A percentile compares a stretch with the other conserved stretches of the same genome.
Conservation (phyloP, 1,284 basidiomycete genomes). For the Cerioporus squamosus region DNA sequence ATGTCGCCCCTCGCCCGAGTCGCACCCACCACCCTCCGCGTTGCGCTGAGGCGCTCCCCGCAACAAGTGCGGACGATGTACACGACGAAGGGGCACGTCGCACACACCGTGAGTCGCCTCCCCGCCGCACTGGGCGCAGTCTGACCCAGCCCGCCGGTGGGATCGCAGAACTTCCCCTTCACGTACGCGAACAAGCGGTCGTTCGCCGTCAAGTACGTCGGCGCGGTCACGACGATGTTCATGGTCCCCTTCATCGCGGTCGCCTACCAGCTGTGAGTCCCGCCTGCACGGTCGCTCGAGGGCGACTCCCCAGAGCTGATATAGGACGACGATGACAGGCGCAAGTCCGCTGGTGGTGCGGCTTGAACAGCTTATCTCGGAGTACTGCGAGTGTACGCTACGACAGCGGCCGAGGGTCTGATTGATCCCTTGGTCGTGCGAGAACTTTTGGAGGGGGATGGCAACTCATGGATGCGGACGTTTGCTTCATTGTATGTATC, state of each 20-base stretch:
- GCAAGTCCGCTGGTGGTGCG: slow-evolving; percentile 25
- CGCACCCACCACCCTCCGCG: slow-evolving; percentile 16
- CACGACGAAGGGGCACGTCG: slow-evolving; percentile 16
- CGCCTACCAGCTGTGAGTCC: slow-evolving; percentile 34
- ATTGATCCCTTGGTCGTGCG: background rate
- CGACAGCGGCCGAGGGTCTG: slow-evolving; percentile 26
- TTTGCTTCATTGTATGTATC: too few relatives aligned
- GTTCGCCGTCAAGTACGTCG: slow-evolving; percentile 30
- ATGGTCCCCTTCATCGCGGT: slow-evolving; percentile 34
- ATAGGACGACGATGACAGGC: slow-evolving; percentile 22
- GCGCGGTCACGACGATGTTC: slow-evolving; percentile 27
- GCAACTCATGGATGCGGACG: too few relatives aligned
- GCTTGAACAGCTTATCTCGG: slow-evolving; percentile 22
- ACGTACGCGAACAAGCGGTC: slow-evolving; percentile 27
- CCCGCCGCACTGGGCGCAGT: background rate
- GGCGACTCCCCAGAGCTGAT: slow-evolving; percentile 26
- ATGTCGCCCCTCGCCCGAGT: slow-evolving; percentile 23
- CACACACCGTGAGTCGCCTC: slow-evolving; percentile 17
- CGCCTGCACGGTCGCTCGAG: background rate
- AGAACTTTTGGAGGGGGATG: too few relatives aligned
- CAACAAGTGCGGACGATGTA: slow-evolving; percentile 17
- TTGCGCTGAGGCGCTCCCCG: slow-evolving; percentile 16
- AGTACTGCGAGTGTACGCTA: slow-evolving; percentile 29
- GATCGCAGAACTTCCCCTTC: slow-evolving; percentile 35
- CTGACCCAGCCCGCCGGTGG: background rate